phyloP scores from a whole-genome alignment of 352 stramenopile species.

The Pythium guiyangense region DNA sequence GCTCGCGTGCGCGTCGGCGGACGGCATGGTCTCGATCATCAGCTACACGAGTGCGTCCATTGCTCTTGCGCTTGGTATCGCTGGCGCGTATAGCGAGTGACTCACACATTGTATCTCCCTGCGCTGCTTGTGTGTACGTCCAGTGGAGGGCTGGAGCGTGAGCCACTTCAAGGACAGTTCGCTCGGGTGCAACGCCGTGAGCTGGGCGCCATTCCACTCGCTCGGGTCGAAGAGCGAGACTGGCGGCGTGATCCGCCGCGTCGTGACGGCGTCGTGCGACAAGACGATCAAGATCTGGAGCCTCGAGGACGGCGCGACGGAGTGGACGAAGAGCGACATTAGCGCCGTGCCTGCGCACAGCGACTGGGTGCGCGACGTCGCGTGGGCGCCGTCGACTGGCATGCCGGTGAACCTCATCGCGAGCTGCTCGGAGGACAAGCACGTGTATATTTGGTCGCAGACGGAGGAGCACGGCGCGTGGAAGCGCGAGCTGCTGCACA shows the following conservation, averaged over 20 bases:
- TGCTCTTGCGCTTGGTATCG: not conserved
- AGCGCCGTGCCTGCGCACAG: conserved; percentile 83
- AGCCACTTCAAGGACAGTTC: conserved; percentile 93
- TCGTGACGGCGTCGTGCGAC: conserved; percentile 97
- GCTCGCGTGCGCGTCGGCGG: conserved; percentile 91
- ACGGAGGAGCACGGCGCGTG: conserved; percentile 66
- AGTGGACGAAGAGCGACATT: conserved; percentile 80
- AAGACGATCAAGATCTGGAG: conserved; percentile 97
- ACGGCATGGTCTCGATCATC: conserved; percentile 93
- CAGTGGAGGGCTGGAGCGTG: conserved; percentile 87
- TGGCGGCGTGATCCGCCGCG: conserved; percentile 49
- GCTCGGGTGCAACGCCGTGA: conserved; percentile 96
- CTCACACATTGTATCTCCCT: too few relatives aligned
- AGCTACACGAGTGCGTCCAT: conserved; percentile 61
- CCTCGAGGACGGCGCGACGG: conserved; percentile 57
- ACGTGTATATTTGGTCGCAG: conserved; percentile 96
- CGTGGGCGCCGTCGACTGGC: conserved; percentile 93
- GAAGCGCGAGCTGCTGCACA: conserved; percentile 91
- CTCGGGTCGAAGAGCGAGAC: conserved; percentile 40
- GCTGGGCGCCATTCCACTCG: conserved; percentile 92
- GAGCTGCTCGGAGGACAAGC: conserved; percentile 86
- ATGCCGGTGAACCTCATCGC: conserved; percentile 94
- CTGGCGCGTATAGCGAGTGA: not conserved
- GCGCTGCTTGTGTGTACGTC: conserved; percentile 15
- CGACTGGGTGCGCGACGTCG: conserved; percentile 97